Evolutionary conservation across 345 rosid species (phyloP).

Genomic region (Hibiscus syriacus): DNA sequence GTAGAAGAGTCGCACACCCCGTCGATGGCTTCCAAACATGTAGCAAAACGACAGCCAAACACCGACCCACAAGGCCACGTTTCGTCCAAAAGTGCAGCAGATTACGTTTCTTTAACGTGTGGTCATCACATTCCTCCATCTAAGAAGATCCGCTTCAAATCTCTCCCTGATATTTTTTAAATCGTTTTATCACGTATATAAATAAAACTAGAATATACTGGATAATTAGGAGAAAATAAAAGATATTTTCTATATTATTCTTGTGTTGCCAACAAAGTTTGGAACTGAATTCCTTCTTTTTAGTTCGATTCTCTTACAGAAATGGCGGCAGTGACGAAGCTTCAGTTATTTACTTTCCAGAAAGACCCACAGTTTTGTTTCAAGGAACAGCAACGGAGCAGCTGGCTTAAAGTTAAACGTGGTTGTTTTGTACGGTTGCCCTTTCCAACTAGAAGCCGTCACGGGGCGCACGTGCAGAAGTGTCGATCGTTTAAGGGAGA

Average conservation of each 20-base stretch:
- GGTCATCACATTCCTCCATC: slow-evolving; percentile 16
- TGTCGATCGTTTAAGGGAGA: slow-evolving; percentile 48
- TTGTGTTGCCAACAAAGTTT: not conserved
- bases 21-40: no score
- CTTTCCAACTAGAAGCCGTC: slow-evolving; percentile 13
- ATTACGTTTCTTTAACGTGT: slow-evolving; percentile 14
- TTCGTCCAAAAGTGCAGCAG: slow-evolving; percentile 2
- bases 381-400: slow-evolving; percentile 22
- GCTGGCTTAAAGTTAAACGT: slow-evolving; percentile 16
- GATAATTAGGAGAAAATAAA: not conserved
- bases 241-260: not conserved
- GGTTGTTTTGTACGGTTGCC: slow-evolving; percentile 24
- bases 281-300: not conserved
- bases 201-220: not conserved
- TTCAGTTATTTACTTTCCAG: slow-evolving; percentile 44
- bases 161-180: not conserved
- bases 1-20: slow-evolving; percentile 1
- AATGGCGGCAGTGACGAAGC: slow-evolving; percentile 53
- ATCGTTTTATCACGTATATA: no score
- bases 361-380: slow-evolving; percentile 26
- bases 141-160: not conserved
- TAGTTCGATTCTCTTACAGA: not conserved
- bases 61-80: slow-evolving; percentile 1
- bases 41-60: not conserved
- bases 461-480: slow-evolving; percentile 22